Evolutionary conservation across 108 stramenopile species (phyloP).

Genomic region (Parmales sp.): DNA sequence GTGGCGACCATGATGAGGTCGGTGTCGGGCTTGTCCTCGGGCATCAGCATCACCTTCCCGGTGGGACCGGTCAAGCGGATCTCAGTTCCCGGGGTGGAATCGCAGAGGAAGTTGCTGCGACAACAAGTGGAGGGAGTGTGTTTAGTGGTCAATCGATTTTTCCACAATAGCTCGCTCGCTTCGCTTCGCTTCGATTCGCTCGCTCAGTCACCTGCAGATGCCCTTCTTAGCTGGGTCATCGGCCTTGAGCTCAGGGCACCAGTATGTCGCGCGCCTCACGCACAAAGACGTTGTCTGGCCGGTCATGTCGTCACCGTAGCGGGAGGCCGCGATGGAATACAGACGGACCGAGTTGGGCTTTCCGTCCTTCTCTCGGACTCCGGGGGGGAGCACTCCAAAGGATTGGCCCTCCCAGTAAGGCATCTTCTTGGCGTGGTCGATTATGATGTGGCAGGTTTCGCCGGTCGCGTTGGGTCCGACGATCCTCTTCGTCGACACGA

Average conservation of each 20-base stretch:
- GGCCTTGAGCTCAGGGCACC: conserved; percentile 83
- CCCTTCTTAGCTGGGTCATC: conserved; percentile 97
- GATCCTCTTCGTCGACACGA: conserved; percentile 77
- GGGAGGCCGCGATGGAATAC: conserved; percentile 94
- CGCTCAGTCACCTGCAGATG: too few relatives aligned
- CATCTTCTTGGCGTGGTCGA: conserved; percentile 66
- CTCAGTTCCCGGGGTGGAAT: conserved; percentile 74
- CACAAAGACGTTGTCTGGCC: conserved; percentile 90
- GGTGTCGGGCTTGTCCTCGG: conserved; percentile 79
- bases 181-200: too few relatives aligned
- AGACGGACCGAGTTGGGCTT: conserved; percentile 92
- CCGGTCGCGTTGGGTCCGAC: conserved; percentile 70
- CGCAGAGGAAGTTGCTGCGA: conserved; percentile 96
- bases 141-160: too few relatives aligned
- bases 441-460: conserved; percentile 65
- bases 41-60: conserved; percentile 96
- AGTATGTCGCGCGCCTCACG: conserved; percentile 90
- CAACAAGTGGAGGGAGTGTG: too few relatives aligned
- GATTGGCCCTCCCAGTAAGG: conserved; percentile 81
- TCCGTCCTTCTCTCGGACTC: conserved; percentile 81
- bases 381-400: conserved; percentile 86
- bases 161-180: too few relatives aligned
- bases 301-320: conserved; percentile 95
- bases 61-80: conserved; percentile 85
- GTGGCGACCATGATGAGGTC: conserved; percentile 97